Base-by-base conservation (phyloP, 129 eudicot genomes). In the Ambrosia trifida region DNA sequence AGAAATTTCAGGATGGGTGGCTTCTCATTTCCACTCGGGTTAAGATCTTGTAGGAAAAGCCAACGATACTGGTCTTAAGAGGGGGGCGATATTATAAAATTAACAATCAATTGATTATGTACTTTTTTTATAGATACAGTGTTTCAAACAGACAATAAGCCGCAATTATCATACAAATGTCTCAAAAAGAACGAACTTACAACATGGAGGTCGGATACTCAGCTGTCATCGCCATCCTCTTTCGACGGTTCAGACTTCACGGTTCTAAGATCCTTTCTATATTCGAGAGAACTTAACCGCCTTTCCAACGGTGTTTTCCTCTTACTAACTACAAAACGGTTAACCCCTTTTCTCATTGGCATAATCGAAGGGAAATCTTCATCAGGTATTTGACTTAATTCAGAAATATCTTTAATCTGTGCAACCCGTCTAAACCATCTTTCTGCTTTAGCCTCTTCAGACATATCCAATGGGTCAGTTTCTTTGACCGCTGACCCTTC, bases 311-410 rank as follows among this genome's bases (percentile, higher is more conserved):
- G 96, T 5, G 98, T 92, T 71, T 92, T 92, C 74, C 98, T 76
- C 89, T 92, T 92, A 81, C 98, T 92, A 75, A 92, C 98, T 18
- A 94, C 98, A 58, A 94, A 94, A 56, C 98, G 70, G 64, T 94
- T 94, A 35, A 94, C 98, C 32, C 98, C 98, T 66, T 94, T 94
- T 74, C 96, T 61, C 96, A 94, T 94, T 17, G 97, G 98, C 97
- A 94, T 94, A 66, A 94, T 94, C 41, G 96, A 88, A 0, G 98
- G 98, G 56, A 94, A 94, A 61, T 94, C 98, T 70, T 94, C 97
- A 72, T 94, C 97, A 0, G 98, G 98, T 41, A 92, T 92, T 76
- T 89, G 88, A 58, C 98, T 92, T 44, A 92, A 83, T 77, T 92
- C 96, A 11, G 95, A 86, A 3, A 89, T 89, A 82, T 92, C 98